Percentiles rank a stretch among this genome's conserved stretches.
phyloP scores from a whole-genome alignment of 1,284 basidiomycete genomes.

The Trichosporon inkin region DNA sequence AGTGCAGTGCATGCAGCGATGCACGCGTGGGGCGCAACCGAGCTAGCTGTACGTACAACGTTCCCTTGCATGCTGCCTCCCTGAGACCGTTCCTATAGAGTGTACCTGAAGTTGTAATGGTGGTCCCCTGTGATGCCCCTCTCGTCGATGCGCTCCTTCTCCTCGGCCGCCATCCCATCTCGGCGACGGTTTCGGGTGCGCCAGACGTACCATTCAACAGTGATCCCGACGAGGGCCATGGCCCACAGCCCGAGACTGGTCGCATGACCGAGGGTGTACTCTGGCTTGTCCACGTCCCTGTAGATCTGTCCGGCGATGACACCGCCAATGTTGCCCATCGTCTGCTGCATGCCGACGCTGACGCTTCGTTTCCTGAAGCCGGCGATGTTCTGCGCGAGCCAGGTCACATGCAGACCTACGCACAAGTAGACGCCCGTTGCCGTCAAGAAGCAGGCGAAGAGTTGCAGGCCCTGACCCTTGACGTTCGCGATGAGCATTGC shows the following conservation, averaged over 20 bases:
- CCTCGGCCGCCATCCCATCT: constrained; percentile 12
- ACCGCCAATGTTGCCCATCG: constrained; percentile 32
- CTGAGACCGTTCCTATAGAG: neutral
- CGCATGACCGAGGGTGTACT: constrained; percentile 16
- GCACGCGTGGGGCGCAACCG: too few species aligned
- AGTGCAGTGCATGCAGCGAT: too few species aligned
- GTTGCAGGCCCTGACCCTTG: constrained; percentile 14
- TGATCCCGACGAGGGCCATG: constrained; percentile 9
- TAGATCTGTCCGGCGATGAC: constrained; percentile 23
- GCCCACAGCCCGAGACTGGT: constrained; percentile 12
- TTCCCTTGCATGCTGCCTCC: neutral
- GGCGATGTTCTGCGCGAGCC: constrained; percentile 28
- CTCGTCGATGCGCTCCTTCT: constrained; percentile 15
- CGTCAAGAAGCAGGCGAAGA: constrained; percentile 29
- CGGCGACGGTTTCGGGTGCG: constrained; percentile 10
- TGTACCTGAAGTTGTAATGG: constrained; percentile 18
- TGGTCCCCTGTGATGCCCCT: constrained; percentile 20
- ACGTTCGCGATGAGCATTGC: constrained; percentile 21
- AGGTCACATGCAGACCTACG: constrained; percentile 32
- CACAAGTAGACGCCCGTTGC: constrained; percentile 31
- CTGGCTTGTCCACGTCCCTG: constrained; percentile 13
- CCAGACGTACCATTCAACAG: constrained; percentile 18
- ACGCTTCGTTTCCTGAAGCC: constrained; percentile 32
- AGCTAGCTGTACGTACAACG: neutral
- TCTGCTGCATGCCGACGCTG: constrained; percentile 31